Percentiles rank a stretch among this genome's conserved stretches.
Evolutionary conservation across 2,329 filamentous ascomycete species (phyloP).

Genomic region (Scytalidium sp.): DNA sequence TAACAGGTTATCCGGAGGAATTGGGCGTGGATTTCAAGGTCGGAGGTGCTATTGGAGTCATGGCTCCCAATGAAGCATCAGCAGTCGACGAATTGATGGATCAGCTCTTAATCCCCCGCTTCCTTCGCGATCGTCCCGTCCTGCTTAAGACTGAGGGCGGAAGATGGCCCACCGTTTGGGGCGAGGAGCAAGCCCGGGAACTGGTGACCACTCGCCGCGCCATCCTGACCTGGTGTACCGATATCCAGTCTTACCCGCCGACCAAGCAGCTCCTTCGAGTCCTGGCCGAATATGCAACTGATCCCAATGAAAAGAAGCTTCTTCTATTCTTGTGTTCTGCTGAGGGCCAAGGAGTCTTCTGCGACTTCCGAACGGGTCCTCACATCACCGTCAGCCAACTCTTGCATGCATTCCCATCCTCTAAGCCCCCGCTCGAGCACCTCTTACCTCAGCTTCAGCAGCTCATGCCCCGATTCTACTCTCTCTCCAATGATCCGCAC

Average conservation of each 20-base stretch:
- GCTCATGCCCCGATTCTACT: slow-evolving; percentile 98
- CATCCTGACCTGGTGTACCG: slow-evolving; percentile 92
- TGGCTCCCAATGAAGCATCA: slow-evolving; percentile 76
- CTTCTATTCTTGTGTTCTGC: slow-evolving; percentile 81
- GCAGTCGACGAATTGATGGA: slow-evolving; percentile 84
- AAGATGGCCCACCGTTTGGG: slow-evolving; percentile 98
- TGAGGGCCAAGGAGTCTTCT: slow-evolving; percentile 89
- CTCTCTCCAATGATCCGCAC: slow-evolving; percentile 92
- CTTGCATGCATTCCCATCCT: slow-evolving; percentile 86
- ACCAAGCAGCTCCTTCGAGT: slow-evolving; percentile 84
- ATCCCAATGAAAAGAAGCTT: slow-evolving; percentile 83
- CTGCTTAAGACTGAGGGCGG: slow-evolving; percentile 75
- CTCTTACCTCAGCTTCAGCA: slow-evolving; percentile 79
- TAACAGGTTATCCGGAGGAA: slow-evolving; percentile 89
- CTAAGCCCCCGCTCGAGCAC: slow-evolving; percentile 80
- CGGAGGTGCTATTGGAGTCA: slow-evolving; percentile 90
- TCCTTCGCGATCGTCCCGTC: slow-evolving; percentile 80
- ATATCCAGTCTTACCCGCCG: slow-evolving; percentile 88
- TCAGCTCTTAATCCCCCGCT: slow-evolving; percentile 74
- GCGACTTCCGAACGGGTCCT: slow-evolving; percentile 87
- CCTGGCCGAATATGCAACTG: slow-evolving; percentile 78
- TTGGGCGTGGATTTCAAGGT: slow-evolving; percentile 90
- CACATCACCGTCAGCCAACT: slow-evolving; percentile 84
- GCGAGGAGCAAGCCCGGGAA: slow-evolving; percentile 79
- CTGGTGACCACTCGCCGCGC: slow-evolving; percentile 88